These are phyloP conservation scores for Coemansia sp. DNA, from an alignment of 192 early-diverging fungal species.

Conservation along the genomic window DNA sequence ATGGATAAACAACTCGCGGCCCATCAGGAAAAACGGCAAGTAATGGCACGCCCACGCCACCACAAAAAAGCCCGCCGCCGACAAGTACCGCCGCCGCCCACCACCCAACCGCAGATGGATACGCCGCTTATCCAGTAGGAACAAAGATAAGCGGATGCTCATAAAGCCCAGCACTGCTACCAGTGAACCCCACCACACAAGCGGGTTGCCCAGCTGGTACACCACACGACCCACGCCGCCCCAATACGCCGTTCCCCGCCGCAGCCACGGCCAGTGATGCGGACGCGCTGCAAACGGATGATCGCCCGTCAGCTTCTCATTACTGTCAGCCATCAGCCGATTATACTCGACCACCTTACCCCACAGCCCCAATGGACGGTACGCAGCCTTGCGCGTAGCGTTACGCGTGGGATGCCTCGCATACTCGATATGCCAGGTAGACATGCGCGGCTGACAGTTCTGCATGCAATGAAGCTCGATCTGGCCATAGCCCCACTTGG, in stretches of 20 bases:
- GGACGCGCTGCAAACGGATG: slow-evolving; percentile 95
- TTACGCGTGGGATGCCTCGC: slow-evolving; percentile 43
- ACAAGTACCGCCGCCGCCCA: slow-evolving; percentile 47
- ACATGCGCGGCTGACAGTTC: slow-evolving; percentile 59
- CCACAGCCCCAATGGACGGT: slow-evolving; percentile 60
- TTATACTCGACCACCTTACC: slow-evolving; percentile 84
- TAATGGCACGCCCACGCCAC: slow-evolving; percentile 81
- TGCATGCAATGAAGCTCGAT: slow-evolving; percentile 92
- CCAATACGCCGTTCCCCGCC: slow-evolving; percentile 87
- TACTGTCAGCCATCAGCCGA: slow-evolving; percentile 78
- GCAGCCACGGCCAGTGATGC: slow-evolving; percentile 77
- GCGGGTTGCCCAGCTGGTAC: slow-evolving; percentile 88
- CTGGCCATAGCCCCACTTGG: slow-evolving; percentile 93
- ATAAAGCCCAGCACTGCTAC: slow-evolving; percentile 55
- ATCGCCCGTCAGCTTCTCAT: slow-evolving; percentile 72
- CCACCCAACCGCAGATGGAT: slow-evolving; percentile 23
- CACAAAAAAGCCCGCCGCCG: slow-evolving; percentile 62
- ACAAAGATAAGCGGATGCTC: slow-evolving; percentile 40
- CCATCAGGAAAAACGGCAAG: slow-evolving; percentile 85
- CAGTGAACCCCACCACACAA: slow-evolving; percentile 72
- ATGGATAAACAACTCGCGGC: slow-evolving; percentile 85
- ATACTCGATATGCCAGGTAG: slow-evolving; percentile 78
- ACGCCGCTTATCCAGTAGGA: slow-evolving; percentile 58
- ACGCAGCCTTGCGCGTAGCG: slow-evolving; percentile 49
- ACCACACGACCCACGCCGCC: slow-evolving; percentile 66